A percentile compares a stretch with the other conserved stretches of the same genome.
Evolutionary conservation across 129 eudicot species (phyloP).

Genomic region (Oenanthe sinensis): DNA sequence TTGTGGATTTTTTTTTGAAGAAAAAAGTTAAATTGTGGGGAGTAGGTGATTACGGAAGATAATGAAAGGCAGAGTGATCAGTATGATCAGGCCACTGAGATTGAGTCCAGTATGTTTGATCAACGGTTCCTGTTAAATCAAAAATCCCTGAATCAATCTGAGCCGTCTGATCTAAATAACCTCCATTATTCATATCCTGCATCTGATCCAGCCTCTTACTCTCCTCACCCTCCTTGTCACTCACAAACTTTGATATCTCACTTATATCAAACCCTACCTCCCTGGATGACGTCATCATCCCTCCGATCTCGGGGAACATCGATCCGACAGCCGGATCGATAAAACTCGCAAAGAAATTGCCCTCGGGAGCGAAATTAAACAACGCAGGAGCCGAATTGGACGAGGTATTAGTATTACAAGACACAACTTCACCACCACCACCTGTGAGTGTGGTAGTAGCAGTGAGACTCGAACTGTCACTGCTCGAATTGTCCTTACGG

Average conservation of each 20-base stretch:
- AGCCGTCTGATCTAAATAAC: conserved; percentile 25
- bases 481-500: conserved; percentile 33
- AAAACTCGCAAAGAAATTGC: conserved; percentile 10
- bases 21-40: neutral
- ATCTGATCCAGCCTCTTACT: neutral
- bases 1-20: too few relatives aligned
- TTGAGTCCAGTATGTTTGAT: conserved; percentile 61
- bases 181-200: conserved; percentile 21
- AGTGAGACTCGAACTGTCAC: conserved; percentile 69
- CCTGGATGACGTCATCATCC: conserved; percentile 39
- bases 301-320: conserved; percentile 45
- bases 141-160: conserved; percentile 35
- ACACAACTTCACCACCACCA: conserved; percentile 28
- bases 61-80: conserved; percentile 38
- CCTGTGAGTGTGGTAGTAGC: conserved; percentile 24
- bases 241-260: conserved; percentile 32
- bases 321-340: conserved; percentile 20
- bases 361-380: conserved; percentile 23
- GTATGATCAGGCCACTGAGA: conserved; percentile 49
- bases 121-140: conserved; percentile 53
- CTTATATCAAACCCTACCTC: conserved; percentile 27
- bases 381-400: conserved; percentile 21
- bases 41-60: conserved; percentile 33
- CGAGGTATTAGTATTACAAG: conserved; percentile 13
- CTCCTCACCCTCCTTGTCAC: neutral